Evolutionary conservation across 192 early-diverging fungal genomes (phyloP).

Genomic region (Coemansia sp.): DNA sequence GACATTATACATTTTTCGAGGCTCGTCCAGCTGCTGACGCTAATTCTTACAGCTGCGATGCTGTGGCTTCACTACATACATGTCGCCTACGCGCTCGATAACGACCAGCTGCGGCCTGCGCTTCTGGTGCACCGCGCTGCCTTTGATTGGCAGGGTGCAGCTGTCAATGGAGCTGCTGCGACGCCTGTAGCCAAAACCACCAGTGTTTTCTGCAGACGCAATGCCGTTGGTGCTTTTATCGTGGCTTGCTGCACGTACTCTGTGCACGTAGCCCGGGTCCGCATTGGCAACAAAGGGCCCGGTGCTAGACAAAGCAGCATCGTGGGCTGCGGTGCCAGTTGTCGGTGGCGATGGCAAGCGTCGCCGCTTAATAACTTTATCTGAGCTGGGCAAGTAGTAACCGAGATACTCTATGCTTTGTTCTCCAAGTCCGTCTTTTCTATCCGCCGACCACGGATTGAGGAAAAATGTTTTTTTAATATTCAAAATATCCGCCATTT

Average conservation of each 20-base stretch:
- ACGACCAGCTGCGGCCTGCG: constrained; percentile 37
- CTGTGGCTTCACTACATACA: constrained; percentile 19
- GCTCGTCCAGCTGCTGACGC: neutral
- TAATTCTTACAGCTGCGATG: neutral
- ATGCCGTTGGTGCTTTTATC: neutral
- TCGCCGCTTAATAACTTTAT: neutral
- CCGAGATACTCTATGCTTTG: neutral
- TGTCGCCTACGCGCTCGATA: constrained; percentile 14
- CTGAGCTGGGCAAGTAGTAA: neutral
- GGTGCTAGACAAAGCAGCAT: neutral
- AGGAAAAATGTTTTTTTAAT: constrained; percentile 9
- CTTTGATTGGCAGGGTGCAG: constrained; percentile 9
- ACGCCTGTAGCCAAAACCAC: neutral
- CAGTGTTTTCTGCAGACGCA: neutral
- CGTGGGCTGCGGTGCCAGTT: neutral
- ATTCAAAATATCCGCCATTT: constrained; percentile 22
- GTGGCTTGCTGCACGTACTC: neutral
- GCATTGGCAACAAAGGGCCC: neutral
- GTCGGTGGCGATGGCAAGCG: neutral
- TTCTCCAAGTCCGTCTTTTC: constrained; percentile 10
- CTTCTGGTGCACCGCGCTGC: neutral
- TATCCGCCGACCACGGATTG: constrained; percentile 6
- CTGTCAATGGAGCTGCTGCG: constrained; percentile 10
- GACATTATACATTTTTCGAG: neutral
- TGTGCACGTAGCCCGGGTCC: neutral